Evolutionary conservation across 345 rosid species (phyloP).

Genomic region (Trapa incisa): DNA sequence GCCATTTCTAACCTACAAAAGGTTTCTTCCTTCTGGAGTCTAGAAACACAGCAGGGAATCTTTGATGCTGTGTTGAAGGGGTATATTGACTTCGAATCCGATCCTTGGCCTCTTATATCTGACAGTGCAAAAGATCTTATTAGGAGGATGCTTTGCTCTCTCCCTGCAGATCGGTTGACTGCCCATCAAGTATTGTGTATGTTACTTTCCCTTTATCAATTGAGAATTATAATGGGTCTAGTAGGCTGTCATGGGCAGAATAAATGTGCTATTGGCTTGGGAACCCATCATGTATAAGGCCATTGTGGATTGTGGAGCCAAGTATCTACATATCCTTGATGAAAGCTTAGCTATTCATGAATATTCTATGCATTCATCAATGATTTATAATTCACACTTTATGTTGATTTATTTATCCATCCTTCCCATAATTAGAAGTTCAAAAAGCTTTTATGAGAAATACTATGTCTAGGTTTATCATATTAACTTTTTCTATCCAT

Average conservation of each 20-base stretch:
- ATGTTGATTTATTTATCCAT: not conserved
- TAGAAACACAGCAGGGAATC: constrained; percentile 96
- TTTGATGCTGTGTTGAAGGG: constrained; percentile 96
- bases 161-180: constrained; percentile 61
- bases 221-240: not conserved
- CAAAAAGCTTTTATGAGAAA: not conserved
- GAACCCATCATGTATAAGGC: not conserved
- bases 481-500: not conserved
- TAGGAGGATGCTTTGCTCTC: constrained; percentile 71
- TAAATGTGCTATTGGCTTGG: not conserved
- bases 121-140: constrained; percentile 91
- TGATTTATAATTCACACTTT: not conserved
- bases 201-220: constrained; percentile 14
- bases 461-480: not conserved
- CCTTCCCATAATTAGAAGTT: not conserved
- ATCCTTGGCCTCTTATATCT: constrained; percentile 94
- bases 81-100: constrained; percentile 72
- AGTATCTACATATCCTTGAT: not conserved
- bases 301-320: not conserved
- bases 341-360: not conserved
- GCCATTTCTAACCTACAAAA: not conserved
- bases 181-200: constrained; percentile 95
- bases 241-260: not conserved
- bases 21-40: constrained; percentile 6
- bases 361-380: not conserved